Evolutionary conservation across 1,284 basidiomycete genomes (phyloP).

Genomic region (Ustilago tritici): DNA sequence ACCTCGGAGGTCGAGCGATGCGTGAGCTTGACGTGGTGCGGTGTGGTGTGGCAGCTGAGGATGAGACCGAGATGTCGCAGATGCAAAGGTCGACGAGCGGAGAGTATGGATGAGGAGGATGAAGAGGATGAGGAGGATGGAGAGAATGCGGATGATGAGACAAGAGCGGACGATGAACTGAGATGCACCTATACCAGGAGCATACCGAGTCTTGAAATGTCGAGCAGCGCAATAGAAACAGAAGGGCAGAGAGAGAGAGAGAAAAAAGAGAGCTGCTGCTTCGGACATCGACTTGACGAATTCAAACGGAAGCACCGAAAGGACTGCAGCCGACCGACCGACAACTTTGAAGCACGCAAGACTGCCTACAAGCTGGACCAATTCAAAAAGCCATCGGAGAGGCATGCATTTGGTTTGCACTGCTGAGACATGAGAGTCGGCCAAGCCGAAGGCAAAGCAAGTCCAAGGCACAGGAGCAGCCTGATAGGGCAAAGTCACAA

Average conservation of each 20-base stretch:
- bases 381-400: slow-evolving; percentile 12
- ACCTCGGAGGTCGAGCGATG: slow-evolving; percentile 3
- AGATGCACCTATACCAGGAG: background rate
- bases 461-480: slow-evolving; percentile 8
- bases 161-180: slow-evolving; percentile 12
- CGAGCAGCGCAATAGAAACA: slow-evolving; percentile 8
- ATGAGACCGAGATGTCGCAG: slow-evolving; percentile 18
- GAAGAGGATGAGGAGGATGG: slow-evolving; percentile 1
- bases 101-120: slow-evolving; percentile 4
- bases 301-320: slow-evolving; percentile 1
- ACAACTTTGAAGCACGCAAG: slow-evolving; percentile 1
- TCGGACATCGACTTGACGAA: slow-evolving; percentile 12
- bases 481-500: background rate
- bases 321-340: slow-evolving; percentile 10
- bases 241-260: background rate
- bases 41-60: background rate
- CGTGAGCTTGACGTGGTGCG: background rate
- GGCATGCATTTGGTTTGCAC: slow-evolving; percentile 13
- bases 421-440: slow-evolving; percentile 1
- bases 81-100: slow-evolving; percentile 47
- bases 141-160: slow-evolving; percentile 6
- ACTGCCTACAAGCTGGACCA: background rate
- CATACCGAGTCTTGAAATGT: slow-evolving; percentile 18
- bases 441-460: slow-evolving; percentile 1
- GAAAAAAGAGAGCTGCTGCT: background rate